Percentiles rank a stretch among this genome's conserved stretches.
phyloP scores from a whole-genome alignment of 2,329 filamentous ascomycete genomes.

The Pseudogymnoascus sp. region DNA sequence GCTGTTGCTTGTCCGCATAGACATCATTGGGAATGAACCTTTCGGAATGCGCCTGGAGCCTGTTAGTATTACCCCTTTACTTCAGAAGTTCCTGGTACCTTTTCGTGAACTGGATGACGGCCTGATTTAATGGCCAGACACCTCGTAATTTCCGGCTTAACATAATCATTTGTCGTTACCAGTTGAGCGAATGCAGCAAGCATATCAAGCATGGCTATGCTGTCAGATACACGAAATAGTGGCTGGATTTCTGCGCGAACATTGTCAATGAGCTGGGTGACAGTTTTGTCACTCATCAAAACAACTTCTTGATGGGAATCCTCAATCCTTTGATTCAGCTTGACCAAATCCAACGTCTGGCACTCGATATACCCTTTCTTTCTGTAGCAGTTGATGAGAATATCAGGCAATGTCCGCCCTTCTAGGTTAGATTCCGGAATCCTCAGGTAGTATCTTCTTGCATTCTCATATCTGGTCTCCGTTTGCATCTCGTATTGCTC shows the following conservation, averaged over 20 bases:
- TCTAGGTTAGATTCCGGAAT: conserved; percentile 58
- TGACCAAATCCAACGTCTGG: conserved; percentile 76
- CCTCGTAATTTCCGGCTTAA: conserved; percentile 54
- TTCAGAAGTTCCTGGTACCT: conserved; percentile 34
- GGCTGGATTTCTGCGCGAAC: conserved; percentile 64
- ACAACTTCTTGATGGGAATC: conserved; percentile 80
- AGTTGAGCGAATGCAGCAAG: conserved; percentile 68
- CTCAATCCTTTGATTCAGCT: conserved; percentile 68
- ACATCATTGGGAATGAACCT: conserved; percentile 85
- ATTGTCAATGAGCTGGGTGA: conserved; percentile 64
- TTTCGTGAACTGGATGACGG: conserved; percentile 63
- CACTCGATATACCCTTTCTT: conserved; percentile 77
- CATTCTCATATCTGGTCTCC: conserved; percentile 67
- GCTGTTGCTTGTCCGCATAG: conserved; percentile 69
- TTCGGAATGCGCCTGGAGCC: conserved; percentile 47
- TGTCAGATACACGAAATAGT: conserved; percentile 79
- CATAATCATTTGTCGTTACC: conserved; percentile 58
- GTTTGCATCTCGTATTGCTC: conserved; percentile 47
- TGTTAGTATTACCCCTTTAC: neutral
- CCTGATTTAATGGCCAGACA: conserved; percentile 59
- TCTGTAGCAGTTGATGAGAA: conserved; percentile 69
- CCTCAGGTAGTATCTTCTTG: conserved; percentile 72
- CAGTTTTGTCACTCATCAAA: conserved; percentile 68
- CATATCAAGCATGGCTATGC: conserved; percentile 83
- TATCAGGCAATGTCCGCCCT: conserved; percentile 49